These are phyloP conservation scores for Trichosporon coremiiforme DNA, from an alignment of 1,284 basidiomycete species.

Conservation along the genomic window DNA sequence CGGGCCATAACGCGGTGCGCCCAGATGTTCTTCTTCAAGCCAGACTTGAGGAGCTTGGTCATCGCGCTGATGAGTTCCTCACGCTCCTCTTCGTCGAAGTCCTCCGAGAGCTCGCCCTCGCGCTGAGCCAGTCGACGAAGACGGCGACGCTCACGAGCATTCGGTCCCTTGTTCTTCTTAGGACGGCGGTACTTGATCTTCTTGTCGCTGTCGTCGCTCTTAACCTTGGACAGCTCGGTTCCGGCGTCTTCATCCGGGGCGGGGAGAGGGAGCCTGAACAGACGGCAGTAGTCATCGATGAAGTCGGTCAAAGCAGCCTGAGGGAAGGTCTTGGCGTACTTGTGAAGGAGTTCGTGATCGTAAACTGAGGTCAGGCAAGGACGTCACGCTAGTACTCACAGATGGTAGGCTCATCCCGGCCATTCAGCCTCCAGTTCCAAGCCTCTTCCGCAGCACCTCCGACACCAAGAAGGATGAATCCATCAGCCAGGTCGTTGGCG, in stretches of 20 bases:
- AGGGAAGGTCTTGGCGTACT: slow-evolving; percentile 73
- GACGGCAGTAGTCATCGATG: slow-evolving; percentile 70
- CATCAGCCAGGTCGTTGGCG: slow-evolving; percentile 52
- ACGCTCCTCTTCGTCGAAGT: slow-evolving; percentile 48
- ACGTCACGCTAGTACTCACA: slow-evolving; percentile 59
- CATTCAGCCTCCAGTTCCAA: slow-evolving; percentile 68
- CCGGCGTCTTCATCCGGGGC: slow-evolving; percentile 58
- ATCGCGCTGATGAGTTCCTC: slow-evolving; percentile 51
- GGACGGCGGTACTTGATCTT: slow-evolving; percentile 25
- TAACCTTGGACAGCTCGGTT: slow-evolving; percentile 23
- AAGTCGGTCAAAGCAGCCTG: slow-evolving; percentile 62
- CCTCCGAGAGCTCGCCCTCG: slow-evolving; percentile 46
- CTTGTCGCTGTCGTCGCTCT: slow-evolving; percentile 32
- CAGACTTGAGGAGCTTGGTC: slow-evolving; percentile 44
- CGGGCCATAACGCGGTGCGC: slow-evolving; percentile 71
- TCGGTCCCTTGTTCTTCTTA: slow-evolving; percentile 27
- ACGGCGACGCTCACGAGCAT: slow-evolving; percentile 46
- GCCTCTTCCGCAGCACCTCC: slow-evolving; percentile 45
- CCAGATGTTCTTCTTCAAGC: slow-evolving; percentile 66
- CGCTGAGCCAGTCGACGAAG: slow-evolving; percentile 39
- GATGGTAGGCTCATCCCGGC: slow-evolving; percentile 68
- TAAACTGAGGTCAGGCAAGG: slow-evolving; percentile 61
- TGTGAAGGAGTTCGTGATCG: slow-evolving; percentile 64
- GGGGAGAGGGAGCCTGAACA: slow-evolving; percentile 61
- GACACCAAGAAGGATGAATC: slow-evolving; percentile 53